Conservation (phyloP, 2,329 filamentous ascomycete genomes). For the Fonsecaea monophora region DNA sequence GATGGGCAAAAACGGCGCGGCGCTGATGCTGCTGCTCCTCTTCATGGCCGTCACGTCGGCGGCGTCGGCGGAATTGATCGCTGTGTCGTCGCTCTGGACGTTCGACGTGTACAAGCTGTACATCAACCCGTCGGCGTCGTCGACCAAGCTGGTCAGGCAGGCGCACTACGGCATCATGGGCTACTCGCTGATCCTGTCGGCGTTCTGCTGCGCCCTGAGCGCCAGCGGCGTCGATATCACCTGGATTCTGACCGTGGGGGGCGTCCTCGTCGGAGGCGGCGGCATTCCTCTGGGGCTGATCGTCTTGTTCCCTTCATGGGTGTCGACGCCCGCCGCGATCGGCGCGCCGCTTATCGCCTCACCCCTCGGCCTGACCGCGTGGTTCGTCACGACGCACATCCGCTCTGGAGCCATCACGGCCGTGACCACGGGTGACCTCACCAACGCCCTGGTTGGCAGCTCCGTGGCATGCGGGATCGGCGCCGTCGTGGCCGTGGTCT, state of each 20-base stretch:
- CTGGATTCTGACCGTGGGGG: constrained; percentile 80
- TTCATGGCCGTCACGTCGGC: constrained; percentile 90
- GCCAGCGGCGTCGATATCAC: constrained; percentile 82
- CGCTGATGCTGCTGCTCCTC: constrained; percentile 76
- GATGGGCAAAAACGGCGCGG: constrained; percentile 78
- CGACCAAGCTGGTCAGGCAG: constrained; percentile 71
- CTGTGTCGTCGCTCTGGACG: constrained; percentile 83
- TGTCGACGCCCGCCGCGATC: constrained; percentile 73
- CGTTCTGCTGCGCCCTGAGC: constrained; percentile 74
- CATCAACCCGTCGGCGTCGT: constrained; percentile 76
- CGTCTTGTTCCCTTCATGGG: constrained; percentile 79
- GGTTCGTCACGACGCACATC: constrained; percentile 76
- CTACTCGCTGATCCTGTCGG: constrained; percentile 59
- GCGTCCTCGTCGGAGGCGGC: constrained; percentile 82
- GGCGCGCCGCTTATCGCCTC: constrained; percentile 71
- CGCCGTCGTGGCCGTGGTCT: neutral
- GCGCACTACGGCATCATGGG: constrained; percentile 74
- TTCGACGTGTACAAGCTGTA: constrained; percentile 90
- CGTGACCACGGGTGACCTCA: constrained; percentile 75
- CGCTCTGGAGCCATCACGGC: constrained; percentile 73
- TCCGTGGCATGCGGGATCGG: constrained; percentile 60
- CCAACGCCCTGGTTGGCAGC: constrained; percentile 62
- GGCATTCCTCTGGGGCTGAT: constrained; percentile 84
- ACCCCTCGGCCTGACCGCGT: constrained; percentile 73
- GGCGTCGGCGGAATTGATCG: constrained; percentile 80